A percentile compares a stretch with the other conserved stretches of the same genome.
phyloP scores from a whole-genome alignment of 495 filamentous ascomycete genomes.

The Achaetomiella virescens region DNA sequence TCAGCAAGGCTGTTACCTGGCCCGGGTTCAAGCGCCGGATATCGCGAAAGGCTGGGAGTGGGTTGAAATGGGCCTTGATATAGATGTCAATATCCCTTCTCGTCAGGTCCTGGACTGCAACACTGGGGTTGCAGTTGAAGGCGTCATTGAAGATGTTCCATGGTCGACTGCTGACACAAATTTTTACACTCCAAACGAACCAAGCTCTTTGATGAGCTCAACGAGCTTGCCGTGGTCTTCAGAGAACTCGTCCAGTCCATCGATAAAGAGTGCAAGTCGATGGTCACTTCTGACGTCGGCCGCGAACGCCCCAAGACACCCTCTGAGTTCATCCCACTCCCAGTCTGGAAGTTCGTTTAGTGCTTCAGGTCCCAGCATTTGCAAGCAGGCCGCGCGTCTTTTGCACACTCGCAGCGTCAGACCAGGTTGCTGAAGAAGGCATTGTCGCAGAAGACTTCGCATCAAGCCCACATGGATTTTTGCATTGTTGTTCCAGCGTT shows the following conservation, averaged over 20 bases:
- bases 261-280: conserved; percentile 10
- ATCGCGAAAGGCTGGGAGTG: conserved; percentile 10
- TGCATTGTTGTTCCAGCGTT: conserved; percentile 17
- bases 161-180: conserved; percentile 34
- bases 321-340: background rate
- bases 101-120: conserved; percentile 30
- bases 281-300: background rate
- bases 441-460: conserved; percentile 13
- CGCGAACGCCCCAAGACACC: background rate
- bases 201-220: conserved; percentile 15
- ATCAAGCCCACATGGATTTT: conserved; percentile 19
- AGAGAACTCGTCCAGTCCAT: conserved; percentile 35
- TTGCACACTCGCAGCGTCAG: conserved; percentile 20
- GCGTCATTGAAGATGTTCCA: conserved; percentile 26
- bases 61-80: conserved; percentile 17
- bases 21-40: background rate
- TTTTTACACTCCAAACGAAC: conserved; percentile 19
- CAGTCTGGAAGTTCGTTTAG: background rate
- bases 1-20: conserved; percentile 4
- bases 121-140: conserved; percentile 19
- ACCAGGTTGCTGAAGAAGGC: conserved; percentile 8
- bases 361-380: background rate
- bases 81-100: conserved; percentile 26
- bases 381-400: conserved; percentile 14
- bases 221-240: conserved; percentile 26